Evolutionary conservation across 1,284 basidiomycete species (phyloP).

Genomic region (Leccinum subrobustum): DNA sequence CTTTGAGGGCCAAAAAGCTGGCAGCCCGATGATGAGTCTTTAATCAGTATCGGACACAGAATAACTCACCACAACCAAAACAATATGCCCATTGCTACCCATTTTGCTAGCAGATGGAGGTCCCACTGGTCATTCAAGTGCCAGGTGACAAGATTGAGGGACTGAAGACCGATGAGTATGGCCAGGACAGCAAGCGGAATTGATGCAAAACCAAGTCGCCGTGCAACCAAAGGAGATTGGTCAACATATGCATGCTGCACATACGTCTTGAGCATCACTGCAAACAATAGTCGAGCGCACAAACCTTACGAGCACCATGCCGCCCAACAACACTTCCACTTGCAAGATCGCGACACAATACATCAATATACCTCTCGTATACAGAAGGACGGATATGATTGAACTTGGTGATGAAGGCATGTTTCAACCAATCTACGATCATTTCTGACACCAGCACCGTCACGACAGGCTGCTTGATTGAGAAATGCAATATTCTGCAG

Average conservation of each 20-base stretch:
- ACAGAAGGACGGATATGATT: slow-evolving; percentile 93
- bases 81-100: slow-evolving; percentile 62
- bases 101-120: slow-evolving; percentile 53
- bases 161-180: slow-evolving; percentile 87
- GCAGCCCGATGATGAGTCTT: neutral
- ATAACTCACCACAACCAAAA: slow-evolving; percentile 78
- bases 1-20: slow-evolving; percentile 82
- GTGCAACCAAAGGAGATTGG: slow-evolving; percentile 92
- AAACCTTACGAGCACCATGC: slow-evolving; percentile 67
- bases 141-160: slow-evolving; percentile 59
- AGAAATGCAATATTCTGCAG: neutral
- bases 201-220: slow-evolving; percentile 91
- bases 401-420: slow-evolving; percentile 99
- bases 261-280: slow-evolving; percentile 9
- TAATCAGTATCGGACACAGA: neutral
- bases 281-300: slow-evolving; percentile 11
- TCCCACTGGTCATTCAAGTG: slow-evolving; percentile 37
- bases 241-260: slow-evolving; percentile 86
- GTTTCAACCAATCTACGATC: slow-evolving; percentile 98
- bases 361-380: slow-evolving; percentile 95
- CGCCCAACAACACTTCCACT: slow-evolving; percentile 74
- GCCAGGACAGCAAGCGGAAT: slow-evolving; percentile 90
- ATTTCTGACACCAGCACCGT: slow-evolving; percentile 92
- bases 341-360: slow-evolving; percentile 91
- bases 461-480: slow-evolving; percentile 70